These are phyloP conservation scores for Trichosporon sp. DNA, from an alignment of 1,284 basidiomycete genomes.

Conservation along the genomic window DNA sequence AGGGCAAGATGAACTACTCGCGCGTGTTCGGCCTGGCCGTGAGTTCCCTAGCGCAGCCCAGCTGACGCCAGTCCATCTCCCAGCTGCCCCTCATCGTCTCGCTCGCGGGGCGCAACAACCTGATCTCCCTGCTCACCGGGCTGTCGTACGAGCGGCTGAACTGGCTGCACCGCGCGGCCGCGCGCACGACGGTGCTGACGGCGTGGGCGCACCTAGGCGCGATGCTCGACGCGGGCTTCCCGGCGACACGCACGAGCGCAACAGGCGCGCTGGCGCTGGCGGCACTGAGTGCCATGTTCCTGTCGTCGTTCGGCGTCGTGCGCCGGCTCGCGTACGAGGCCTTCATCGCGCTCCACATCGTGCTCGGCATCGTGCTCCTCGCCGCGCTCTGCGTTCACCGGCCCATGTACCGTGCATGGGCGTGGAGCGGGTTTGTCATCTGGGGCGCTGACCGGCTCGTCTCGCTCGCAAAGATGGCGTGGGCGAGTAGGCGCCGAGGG, in stretches of 20 bases:
- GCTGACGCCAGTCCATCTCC: conserved; percentile 31
- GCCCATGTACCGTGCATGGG: neutral
- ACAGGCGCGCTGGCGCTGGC: conserved; percentile 8
- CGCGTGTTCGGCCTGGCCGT: conserved; percentile 1
- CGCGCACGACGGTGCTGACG: conserved; percentile 27
- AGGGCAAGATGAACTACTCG: neutral
- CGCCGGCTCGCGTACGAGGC: conserved; percentile 5
- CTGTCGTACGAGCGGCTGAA: conserved; percentile 57
- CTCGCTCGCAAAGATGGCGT: neutral
- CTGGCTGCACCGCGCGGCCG: conserved; percentile 37
- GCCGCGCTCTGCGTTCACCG: neutral
- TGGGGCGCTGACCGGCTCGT: conserved; percentile 10
- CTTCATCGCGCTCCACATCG: conserved; percentile 9
- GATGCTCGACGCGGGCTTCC: neutral
- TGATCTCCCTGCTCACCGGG: conserved; percentile 60
- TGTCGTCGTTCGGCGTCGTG: conserved; percentile 47
- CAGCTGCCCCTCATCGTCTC: conserved; percentile 61
- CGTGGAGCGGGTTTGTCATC: conserved; percentile 11
- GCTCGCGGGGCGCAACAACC: conserved; percentile 62
- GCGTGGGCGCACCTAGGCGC: conserved; percentile 28
- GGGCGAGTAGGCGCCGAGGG: neutral
- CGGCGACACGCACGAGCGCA: neutral
- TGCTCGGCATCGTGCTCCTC: conserved; percentile 1
- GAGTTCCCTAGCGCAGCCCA: neutral
- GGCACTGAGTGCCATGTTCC: conserved; percentile 49